Evolutionary conservation across 2,329 filamentous ascomycete species (phyloP), one percentile per base, ranked within the genome.

Genomic region (Colletotrichum theobromicola): DNA sequence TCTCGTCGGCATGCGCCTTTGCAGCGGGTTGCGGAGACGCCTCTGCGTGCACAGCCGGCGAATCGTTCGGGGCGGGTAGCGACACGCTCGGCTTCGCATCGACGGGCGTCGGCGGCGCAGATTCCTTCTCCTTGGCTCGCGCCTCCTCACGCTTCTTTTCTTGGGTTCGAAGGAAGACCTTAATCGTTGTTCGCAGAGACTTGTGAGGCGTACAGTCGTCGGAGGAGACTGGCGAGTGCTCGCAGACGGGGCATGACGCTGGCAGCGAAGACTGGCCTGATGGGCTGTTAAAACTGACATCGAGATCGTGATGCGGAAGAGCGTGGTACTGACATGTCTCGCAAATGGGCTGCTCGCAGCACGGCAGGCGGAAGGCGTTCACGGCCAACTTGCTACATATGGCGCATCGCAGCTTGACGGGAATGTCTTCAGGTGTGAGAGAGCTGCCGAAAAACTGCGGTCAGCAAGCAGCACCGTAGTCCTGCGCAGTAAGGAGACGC

Each of bases 301-400:
- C 15, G 30, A 24, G n/a, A 26, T 4, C 65, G 32, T 5, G 18
- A 30, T 21, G 30, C 8, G 15, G 21, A 42, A 8, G 28, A 13
- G 3, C 9, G 3, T 16, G n/a, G 18, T 74, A 84, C 93, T 81
- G 87, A 98, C 97, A 99, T 77, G 88, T 90, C 81, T 96, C 94
- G 88, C 97, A 98, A 73, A 98, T 98, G 53, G 94, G 93, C 82
- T 98, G 96, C 81, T 98, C 97, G 84, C 97, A 99, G 85, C 97
- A 99, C 2, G 96, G 95, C 32, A 98, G 88, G 77, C 96, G 94
- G 83, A 95, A 98, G 10, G 96, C 95, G 82, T 98, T 97, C 77
- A 98, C 88, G 34, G 95, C 96, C 73, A 98, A 89, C 83, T 94
- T 95, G 86, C 94, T 97, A 86, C 97, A 99, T 79, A 95, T 94